Evolutionary conservation across 805 yeast species (phyloP).

Genomic region (Saccharomycopsis fibuligera): DNA sequence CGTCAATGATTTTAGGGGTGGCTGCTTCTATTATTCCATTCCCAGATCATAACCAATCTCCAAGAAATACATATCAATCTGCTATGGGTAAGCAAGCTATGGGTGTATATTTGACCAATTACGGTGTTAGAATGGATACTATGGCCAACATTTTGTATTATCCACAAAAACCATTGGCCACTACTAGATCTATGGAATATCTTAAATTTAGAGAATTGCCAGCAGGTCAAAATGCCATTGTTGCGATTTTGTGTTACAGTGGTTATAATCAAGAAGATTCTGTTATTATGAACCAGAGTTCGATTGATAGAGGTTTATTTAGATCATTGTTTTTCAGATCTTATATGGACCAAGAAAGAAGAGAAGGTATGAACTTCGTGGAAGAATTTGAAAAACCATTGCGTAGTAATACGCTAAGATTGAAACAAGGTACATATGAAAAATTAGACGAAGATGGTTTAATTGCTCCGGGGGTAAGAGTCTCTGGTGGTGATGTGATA

Average conservation of each 20-base stretch:
- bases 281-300: constrained; percentile 98
- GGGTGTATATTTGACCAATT: constrained; percentile 97
- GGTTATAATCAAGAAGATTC: constrained; percentile 99
- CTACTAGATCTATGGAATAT: constrained; percentile 96
- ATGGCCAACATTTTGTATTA: constrained; percentile 97
- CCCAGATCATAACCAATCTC: constrained; percentile 99
- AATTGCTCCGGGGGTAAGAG: constrained; percentile 97
- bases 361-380: constrained; percentile 97
- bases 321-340: constrained; percentile 94
- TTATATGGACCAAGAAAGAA: constrained; percentile 97
- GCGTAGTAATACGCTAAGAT: constrained; percentile 86
- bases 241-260: constrained; percentile 95
- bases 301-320: constrained; percentile 94
- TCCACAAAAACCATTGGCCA: constrained; percentile 97
- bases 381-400: constrained; percentile 98
- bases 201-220: constrained; percentile 96
- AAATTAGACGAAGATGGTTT: constrained; percentile 97
- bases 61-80: constrained; percentile 98
- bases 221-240: constrained; percentile 98
- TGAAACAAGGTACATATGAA: constrained; percentile 97
- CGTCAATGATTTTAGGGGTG: constrained; percentile 97
- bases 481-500: constrained; percentile 96
- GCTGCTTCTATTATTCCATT: constrained; percentile 98
- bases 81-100: constrained; percentile 99
- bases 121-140: constrained; percentile 96